A percentile compares a stretch with the other conserved stretches of the same genome.
These are phyloP conservation scores for Exsudoporus frostii DNA, from an alignment of 768 basidiomycete genomes.

Conservation along the genomic window DNA sequence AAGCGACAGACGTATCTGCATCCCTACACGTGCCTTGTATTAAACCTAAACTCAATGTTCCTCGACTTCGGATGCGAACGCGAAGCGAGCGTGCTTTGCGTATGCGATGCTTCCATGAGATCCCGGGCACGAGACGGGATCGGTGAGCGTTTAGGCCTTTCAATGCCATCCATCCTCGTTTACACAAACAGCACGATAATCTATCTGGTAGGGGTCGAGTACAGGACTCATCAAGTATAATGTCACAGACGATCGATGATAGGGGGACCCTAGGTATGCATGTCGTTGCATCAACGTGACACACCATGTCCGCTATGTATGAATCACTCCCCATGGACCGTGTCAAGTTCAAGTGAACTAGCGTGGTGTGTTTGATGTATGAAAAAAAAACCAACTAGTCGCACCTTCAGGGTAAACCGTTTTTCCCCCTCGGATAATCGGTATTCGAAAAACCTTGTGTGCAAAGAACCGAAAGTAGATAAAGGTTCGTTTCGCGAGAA, in stretches of 20 bases:
- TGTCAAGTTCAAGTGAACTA: background rate
- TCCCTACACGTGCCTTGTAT: constrained; percentile 2
- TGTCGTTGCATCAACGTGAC: background rate
- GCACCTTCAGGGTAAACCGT: background rate
- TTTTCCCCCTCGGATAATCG: background rate
- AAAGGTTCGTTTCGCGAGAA: background rate
- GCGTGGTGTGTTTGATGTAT: background rate
- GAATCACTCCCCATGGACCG: background rate
- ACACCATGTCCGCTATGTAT: background rate
- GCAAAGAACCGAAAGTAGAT: background rate
- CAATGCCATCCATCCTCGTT: background rate
- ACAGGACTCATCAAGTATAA: background rate
- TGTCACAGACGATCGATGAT: background rate
- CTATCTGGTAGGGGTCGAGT: too few species aligned
- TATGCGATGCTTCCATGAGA: constrained; percentile 1
- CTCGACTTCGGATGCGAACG: background rate
- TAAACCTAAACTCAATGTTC: constrained; percentile 8
- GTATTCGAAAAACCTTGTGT: background rate
- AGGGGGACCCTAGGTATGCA: background rate
- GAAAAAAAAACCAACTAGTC: background rate
- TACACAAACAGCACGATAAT: background rate
- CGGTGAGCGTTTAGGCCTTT: background rate
- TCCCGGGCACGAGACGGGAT: background rate
- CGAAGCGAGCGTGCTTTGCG: background rate
- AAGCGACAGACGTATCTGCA: background rate